These are phyloP conservation scores for Penicillium crustosum DNA, from an alignment of 2,329 filamentous ascomycete species.

Conservation along the genomic window DNA sequence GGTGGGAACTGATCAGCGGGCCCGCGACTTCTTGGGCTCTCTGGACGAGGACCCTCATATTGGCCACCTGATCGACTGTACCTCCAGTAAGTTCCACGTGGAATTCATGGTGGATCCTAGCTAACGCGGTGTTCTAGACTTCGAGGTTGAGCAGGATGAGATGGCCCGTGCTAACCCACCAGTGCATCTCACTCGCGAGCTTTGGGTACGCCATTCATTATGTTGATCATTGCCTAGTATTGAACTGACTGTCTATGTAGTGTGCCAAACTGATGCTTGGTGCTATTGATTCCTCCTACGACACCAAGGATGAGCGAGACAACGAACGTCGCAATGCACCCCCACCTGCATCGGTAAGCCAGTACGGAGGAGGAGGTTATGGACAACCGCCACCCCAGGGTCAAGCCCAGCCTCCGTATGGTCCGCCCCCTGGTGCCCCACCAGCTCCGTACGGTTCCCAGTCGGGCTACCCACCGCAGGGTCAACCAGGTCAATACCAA, in stretches of 20 bases:
- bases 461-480: conserved; percentile 11
- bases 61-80: conserved; percentile 65
- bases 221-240: neutral
- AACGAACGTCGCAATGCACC: conserved; percentile 34
- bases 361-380: conserved; percentile 37
- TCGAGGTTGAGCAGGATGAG: conserved; percentile 66
- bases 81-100: conserved; percentile 57
- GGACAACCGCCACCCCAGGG: conserved; percentile 22
- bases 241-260: conserved; percentile 29
- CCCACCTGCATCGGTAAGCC: conserved; percentile 36
- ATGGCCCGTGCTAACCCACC: conserved; percentile 63
- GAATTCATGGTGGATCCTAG: neutral
- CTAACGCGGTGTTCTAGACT: conserved; percentile 49
- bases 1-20: conserved; percentile 65
- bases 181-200: conserved; percentile 63
- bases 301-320: conserved; percentile 63
- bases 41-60: conserved; percentile 65
- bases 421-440: conserved; percentile 20
- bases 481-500: conserved; percentile 1
- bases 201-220: conserved; percentile 51
- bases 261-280: conserved; percentile 67
- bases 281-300: conserved; percentile 65
- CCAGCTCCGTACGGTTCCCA: conserved; percentile 13
- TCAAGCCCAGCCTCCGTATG: conserved; percentile 25
- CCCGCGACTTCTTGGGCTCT: conserved; percentile 62